Evolutionary conservation across 2,329 filamentous ascomycete genomes (phyloP), one percentile per base, ranked within the genome.

Genomic region (Sporothrix brunneoviolacea): DNA sequence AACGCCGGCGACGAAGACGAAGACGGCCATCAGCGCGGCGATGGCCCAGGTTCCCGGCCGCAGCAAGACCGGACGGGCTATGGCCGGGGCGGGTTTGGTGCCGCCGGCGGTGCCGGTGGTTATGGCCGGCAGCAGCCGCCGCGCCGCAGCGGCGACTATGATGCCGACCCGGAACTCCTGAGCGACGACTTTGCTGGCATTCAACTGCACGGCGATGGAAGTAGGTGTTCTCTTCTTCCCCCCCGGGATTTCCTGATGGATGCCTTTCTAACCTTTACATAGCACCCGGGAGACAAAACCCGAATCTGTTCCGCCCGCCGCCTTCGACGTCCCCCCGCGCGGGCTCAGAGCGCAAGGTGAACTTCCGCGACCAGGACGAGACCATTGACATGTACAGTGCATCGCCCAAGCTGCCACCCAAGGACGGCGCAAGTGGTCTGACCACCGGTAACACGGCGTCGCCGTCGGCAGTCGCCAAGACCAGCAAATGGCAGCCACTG

Each of bases 401-500:
- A 10, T 82, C 82, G 44, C 79, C 83, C 28, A 74, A 64, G 64
- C 70, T 71, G 47, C 74, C 68, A 24, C 72, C 72, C 58, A 82
- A 75, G 67, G 80, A 75, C 63, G 68, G 58, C 54, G 61, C 65
- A 30, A 64, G 64, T 19, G 63, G 69, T n/a, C n/a, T n/a, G n/a
- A n/a, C n/a, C 38, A 61, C 60, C 21, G 32, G 37, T 16, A 30
- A 39, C 8, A 21, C 46, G 3, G 16, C 36, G 16, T 19, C 39
- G 7, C 22, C 47, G 12, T 28, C 22, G 9, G 27, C 30, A n/a
- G 73, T 75, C 42, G 69, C 71, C 57, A 93, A 90, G 70, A 69
- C 80, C 40, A 96, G 91, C 77, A 98, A 98, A 72, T 98, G 93
- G 93, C 91, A 98, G 68, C 91, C 93, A 9, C 72, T 98, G 59